Conservation (phyloP, 192 early-diverging fungal species). For the Gonapodya prolifera region DNA sequence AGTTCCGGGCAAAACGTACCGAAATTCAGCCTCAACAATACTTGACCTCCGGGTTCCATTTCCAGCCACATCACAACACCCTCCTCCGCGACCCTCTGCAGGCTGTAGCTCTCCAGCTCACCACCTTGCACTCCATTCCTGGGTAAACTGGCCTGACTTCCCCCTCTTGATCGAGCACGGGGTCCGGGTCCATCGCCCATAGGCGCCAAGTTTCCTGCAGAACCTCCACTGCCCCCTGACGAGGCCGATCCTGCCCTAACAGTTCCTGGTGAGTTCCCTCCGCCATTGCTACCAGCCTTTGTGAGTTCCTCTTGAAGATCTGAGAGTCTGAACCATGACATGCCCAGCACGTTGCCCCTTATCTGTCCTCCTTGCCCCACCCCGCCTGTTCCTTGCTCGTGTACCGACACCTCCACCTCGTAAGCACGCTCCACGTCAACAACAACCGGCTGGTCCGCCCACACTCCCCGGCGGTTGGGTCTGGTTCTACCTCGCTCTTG, state of each 20-base stretch:
- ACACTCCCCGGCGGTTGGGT: background rate
- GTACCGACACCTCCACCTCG: constrained; percentile 84
- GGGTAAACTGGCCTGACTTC: constrained; percentile 7
- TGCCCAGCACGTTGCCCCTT: constrained; percentile 58
- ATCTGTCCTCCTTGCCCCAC: constrained; percentile 24
- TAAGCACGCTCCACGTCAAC: constrained; percentile 78
- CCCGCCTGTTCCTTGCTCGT: constrained; percentile 47
- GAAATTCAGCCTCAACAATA: constrained; percentile 77
- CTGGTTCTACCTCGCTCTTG: background rate
- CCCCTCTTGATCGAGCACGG: background rate
- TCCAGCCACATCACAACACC: constrained; percentile 77
- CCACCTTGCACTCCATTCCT: constrained; percentile 12
- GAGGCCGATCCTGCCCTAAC: background rate
- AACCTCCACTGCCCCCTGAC: constrained; percentile 7
- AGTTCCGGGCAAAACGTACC: constrained; percentile 29
- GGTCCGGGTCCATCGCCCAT: constrained; percentile 22
- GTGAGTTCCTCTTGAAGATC: constrained; percentile 84
- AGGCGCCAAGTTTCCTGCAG: constrained; percentile 26
- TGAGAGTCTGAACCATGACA: constrained; percentile 86
- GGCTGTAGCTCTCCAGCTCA: background rate
- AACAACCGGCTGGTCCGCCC: constrained; percentile 45
- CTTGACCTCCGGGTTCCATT: constrained; percentile 84
- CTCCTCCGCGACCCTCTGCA: constrained; percentile 22
- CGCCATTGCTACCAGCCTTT: too few relatives aligned
- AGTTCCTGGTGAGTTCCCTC: background rate